Evolutionary conservation across 2,329 filamentous ascomycete species (phyloP).

Genomic region (Calonectria naviculata): DNA sequence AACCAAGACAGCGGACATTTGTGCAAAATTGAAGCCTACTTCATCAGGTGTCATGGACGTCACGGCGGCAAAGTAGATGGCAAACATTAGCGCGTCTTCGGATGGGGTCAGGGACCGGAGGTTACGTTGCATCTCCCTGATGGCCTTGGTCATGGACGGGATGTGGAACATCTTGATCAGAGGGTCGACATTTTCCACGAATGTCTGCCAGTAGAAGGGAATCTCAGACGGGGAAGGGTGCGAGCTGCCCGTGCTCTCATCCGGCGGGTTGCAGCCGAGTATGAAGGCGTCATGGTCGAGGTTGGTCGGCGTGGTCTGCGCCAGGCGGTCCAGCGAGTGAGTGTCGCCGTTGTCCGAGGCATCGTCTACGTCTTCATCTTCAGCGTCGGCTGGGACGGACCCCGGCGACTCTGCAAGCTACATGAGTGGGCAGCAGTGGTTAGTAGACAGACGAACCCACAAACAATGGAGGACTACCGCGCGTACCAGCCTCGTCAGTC

Average conservation of each 20-base stretch:
- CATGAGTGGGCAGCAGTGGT: not conserved
- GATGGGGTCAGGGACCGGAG: conserved; percentile 1
- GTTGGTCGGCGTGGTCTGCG: not conserved
- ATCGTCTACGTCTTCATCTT: conserved; percentile 4
- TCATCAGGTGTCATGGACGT: conserved; percentile 22
- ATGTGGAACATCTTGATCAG: conserved; percentile 26
- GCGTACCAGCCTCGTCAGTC: conserved; percentile 16
- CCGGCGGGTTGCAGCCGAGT: conserved; percentile 1
- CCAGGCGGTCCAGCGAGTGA: conserved; percentile 14
- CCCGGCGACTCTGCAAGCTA: conserved; percentile 8
- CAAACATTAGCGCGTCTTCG: conserved; percentile 26
- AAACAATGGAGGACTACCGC: not conserved
- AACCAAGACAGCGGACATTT: not conserved
- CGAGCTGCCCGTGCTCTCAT: not conserved
- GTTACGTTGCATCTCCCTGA: conserved; percentile 20
- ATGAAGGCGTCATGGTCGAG: not conserved
- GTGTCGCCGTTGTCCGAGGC: conserved; percentile 12
- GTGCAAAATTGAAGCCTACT: not conserved
- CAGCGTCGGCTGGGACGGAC: not conserved
- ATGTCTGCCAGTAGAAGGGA: conserved; percentile 27
- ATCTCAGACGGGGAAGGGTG: conserved; percentile 25
- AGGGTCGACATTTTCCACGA: conserved; percentile 26
- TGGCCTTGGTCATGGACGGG: conserved; percentile 13
- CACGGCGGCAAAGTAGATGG: conserved; percentile 24
- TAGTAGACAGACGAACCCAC: not conserved